phyloP scores from a whole-genome alignment of 176 grass and related monocot species.

The Alopecurus myosuroides region DNA sequence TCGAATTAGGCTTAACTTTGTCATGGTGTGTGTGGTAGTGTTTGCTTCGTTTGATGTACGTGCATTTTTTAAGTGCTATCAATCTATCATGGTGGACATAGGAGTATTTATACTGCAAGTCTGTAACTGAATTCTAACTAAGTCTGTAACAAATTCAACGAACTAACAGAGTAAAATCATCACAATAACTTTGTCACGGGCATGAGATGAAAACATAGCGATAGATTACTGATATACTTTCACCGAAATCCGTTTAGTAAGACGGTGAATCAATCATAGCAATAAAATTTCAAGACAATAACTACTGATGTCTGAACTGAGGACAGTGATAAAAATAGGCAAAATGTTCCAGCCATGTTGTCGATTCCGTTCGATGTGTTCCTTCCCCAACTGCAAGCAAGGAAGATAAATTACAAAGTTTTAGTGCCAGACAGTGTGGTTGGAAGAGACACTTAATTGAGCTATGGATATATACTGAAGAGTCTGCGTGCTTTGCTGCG shows the following conservation, averaged over 20 bases:
- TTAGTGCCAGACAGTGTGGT: not conserved
- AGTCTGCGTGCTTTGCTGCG: too few species aligned
- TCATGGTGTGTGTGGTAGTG: too few species aligned
- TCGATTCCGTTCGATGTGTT: not conserved
- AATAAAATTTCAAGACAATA: not conserved
- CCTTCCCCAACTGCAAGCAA: not conserved
- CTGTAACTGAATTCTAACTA: too few species aligned
- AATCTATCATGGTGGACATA: too few species aligned
- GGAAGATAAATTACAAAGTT: not conserved
- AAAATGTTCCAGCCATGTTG: not conserved
- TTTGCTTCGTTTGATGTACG: too few species aligned
- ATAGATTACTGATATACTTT: not conserved
- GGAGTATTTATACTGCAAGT: too few species aligned
- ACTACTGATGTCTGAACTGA: not conserved
- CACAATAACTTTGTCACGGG: not conserved
- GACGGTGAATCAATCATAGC: not conserved
- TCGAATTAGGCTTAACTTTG: too few species aligned
- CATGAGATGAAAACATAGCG: not conserved
- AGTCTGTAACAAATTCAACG: not conserved
- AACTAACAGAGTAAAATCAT: not conserved
- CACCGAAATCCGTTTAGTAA: not conserved
- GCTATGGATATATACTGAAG: not conserved
- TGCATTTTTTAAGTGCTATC: too few species aligned
- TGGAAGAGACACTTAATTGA: not conserved
- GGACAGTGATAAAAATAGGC: not conserved